phyloP scores from a whole-genome alignment of 2,329 filamentous ascomycete species.

The Trichophaea hybrida region DNA sequence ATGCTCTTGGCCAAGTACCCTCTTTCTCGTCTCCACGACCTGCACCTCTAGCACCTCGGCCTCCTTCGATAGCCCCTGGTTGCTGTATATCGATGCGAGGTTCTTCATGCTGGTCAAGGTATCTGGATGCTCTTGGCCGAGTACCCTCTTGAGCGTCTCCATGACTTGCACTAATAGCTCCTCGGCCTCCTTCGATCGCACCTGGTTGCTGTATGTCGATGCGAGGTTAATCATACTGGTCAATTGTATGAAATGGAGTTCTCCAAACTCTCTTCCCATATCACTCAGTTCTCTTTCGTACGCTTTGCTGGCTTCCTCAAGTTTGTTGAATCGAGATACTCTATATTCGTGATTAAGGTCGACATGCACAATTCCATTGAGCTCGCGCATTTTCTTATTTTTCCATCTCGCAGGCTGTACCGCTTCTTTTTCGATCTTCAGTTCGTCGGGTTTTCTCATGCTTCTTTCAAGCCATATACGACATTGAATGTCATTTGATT shows the following conservation, averaged over 20 bases:
- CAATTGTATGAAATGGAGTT: not conserved
- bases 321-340: not conserved
- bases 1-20: no score
- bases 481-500: not conserved
- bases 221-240: not conserved
- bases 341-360: not conserved
- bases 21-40: no score
- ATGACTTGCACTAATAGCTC: no score
- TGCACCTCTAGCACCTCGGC: no score
- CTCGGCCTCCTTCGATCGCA: no score
- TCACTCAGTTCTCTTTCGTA: not conserved
- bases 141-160: no score
- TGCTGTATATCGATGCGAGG: no score
- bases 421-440: not conserved
- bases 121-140: no score
- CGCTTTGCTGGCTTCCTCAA: not conserved
- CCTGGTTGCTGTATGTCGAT: no score
- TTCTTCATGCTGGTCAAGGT: no score
- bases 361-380: not conserved
- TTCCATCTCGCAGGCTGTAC: not conserved
- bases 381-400: not conserved
- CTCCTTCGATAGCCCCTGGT: no score
- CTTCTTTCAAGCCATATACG: not conserved
- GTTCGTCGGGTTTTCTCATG: not conserved
- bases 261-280: not conserved